These are phyloP conservation scores for Leccinum rimulosum DNA, from an alignment of 768 basidiomycete species.

Conservation along the genomic window DNA sequence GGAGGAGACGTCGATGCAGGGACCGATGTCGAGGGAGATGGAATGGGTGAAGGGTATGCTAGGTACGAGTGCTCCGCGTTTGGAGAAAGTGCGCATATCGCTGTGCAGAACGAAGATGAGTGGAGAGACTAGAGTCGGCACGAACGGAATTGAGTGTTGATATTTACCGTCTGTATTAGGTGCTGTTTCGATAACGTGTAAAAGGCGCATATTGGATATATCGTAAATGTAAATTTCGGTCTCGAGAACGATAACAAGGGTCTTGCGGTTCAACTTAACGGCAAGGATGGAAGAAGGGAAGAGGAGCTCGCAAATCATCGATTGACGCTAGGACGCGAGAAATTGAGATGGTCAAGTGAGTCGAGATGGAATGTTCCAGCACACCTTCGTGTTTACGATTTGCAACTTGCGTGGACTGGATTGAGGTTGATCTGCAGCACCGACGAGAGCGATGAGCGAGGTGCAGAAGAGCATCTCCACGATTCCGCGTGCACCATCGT, in stretches of 20 bases:
- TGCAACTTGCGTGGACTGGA: conserved; percentile 92
- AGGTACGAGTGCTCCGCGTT: conserved; percentile 92
- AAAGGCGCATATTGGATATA: conserved; percentile 95
- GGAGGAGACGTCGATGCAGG: conserved; percentile 39
- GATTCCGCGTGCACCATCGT: conserved; percentile 91
- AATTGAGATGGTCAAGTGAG: not conserved
- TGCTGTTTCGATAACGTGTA: conserved; percentile 96
- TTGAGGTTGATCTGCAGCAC: conserved; percentile 88
- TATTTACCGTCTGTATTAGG: conserved; percentile 87
- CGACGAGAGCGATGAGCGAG: conserved; percentile 94
- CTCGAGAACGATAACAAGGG: conserved; percentile 93
- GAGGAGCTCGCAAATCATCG: conserved; percentile 96
- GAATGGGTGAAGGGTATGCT: conserved; percentile 93
- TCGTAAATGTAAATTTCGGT: conserved; percentile 99
- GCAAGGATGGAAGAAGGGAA: conserved; percentile 96
- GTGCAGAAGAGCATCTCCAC: conserved; percentile 99
- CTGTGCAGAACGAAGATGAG: conserved; percentile 39
- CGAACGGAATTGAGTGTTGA: not conserved
- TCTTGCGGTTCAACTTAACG: conserved; percentile 98
- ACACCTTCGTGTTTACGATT: conserved; percentile 97
- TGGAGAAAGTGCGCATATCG: conserved; percentile 92
- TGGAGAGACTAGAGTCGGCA: not conserved
- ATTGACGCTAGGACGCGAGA: conserved; percentile 67
- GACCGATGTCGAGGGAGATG: conserved; percentile 68
- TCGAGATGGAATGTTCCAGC: conserved; percentile 15